phyloP scores from a whole-genome alignment of 148 eudicot genomes.

The Selenicereus undatus region DNA sequence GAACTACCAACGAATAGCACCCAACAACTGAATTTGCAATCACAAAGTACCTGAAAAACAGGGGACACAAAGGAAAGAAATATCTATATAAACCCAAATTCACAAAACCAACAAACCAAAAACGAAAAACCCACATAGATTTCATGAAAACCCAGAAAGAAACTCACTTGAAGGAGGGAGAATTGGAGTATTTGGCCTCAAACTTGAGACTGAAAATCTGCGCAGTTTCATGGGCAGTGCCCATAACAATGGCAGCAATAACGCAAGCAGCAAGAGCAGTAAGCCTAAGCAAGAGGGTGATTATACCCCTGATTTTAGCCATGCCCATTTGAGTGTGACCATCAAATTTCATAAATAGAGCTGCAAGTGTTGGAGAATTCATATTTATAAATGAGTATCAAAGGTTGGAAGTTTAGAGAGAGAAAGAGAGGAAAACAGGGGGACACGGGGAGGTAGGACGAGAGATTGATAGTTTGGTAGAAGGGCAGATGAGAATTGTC shows the following conservation, averaged over 20 bases:
- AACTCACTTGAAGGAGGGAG: conserved; percentile 75
- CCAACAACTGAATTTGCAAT: conserved; percentile 28
- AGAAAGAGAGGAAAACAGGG: not conserved
- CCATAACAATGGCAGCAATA: conserved; percentile 59
- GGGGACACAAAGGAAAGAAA: not conserved
- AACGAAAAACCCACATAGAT: not conserved
- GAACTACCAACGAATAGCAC: conserved; percentile 27
- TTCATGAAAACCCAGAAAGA: not conserved
- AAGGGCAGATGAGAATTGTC: conserved; percentile 8
- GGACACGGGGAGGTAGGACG: not conserved
- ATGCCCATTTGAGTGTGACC: conserved; percentile 10
- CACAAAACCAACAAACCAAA: not conserved
- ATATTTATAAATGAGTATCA: not conserved
- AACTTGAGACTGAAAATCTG: conserved; percentile 51
- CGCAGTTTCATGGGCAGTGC: conserved; percentile 67
- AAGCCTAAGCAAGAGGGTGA: conserved; percentile 58
- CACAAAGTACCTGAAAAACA: conserved; percentile 33
- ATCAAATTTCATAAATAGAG: not conserved
- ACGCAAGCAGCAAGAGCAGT: conserved; percentile 51
- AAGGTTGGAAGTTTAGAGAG: not conserved
- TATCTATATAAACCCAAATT: no score
- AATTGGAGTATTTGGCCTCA: conserved; percentile 61
- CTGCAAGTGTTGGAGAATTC: not conserved
- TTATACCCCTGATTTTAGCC: conserved; percentile 41
- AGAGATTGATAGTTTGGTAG: conserved; percentile 1